These are phyloP conservation scores for Oryza officinalis DNA, from an alignment of 176 grass and related monocot species.

Conservation along the genomic window DNA sequence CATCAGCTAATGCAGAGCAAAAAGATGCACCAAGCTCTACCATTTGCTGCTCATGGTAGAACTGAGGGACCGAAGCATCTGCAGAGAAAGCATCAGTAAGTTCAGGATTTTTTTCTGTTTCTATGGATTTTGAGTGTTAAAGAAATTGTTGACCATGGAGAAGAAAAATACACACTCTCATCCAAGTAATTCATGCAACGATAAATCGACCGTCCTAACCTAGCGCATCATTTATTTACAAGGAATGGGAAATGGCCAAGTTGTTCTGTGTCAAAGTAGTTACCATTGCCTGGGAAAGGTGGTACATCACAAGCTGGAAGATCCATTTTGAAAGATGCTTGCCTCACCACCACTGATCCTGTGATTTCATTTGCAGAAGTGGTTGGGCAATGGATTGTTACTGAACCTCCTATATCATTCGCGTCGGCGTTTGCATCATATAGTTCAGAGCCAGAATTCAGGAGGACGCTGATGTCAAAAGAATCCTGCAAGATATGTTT, in stretches of 20 bases:
- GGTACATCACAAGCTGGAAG: constrained; percentile 6
- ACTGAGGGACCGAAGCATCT: neutral
- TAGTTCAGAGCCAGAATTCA: constrained; percentile 5
- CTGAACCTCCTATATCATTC: constrained; percentile 26
- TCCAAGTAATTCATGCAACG: no score
- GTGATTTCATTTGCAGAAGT: constrained; percentile 14
- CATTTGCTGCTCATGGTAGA: neutral
- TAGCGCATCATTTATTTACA: neutral
- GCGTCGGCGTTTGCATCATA: neutral
- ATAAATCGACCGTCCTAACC: no score
- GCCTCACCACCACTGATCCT: constrained; percentile 22
- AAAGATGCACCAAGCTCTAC: constrained; percentile 9
- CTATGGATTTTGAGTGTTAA: no score
- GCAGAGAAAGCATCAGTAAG: constrained; percentile 15
- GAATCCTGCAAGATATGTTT: constrained; percentile 39
- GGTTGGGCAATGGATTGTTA: constrained; percentile 2
- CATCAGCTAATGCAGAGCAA: neutral
- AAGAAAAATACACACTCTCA: no score
- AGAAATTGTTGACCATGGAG: no score
- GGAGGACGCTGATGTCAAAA: constrained; percentile 26
- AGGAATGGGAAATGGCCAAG: neutral
- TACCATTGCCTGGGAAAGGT: constrained; percentile 12
- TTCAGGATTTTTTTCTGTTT: neutral
- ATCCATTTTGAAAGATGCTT: constrained; percentile 9
- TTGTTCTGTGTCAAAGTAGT: neutral